These are phyloP conservation scores for Cladorrhinum sp. DNA, from an alignment of 2,329 filamentous ascomycete genomes.

Conservation along the genomic window DNA sequence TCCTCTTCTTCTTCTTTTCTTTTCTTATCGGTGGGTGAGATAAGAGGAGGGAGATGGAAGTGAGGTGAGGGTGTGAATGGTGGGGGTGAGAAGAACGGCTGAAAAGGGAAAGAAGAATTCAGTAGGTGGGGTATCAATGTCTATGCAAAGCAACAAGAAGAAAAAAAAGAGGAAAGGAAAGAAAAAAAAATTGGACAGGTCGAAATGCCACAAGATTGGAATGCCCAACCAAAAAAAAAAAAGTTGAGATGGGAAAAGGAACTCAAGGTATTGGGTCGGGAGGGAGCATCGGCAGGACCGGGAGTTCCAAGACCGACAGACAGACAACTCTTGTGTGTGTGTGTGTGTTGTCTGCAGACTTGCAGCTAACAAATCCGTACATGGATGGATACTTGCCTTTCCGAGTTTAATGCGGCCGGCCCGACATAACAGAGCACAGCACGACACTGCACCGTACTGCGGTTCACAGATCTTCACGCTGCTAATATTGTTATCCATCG, in stretches of 20 bases:
- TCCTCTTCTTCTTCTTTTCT: not conserved
- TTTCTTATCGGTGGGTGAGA: not conserved
- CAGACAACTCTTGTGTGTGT: too few relatives aligned
- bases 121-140: not conserved
- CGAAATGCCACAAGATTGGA: not conserved
- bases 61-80: not conserved
- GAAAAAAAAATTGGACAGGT: not conserved
- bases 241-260: not conserved
- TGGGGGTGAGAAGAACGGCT: not conserved
- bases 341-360: too few relatives aligned
- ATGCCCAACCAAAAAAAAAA: not conserved
- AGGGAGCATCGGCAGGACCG: not conserved
- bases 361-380: too few relatives aligned
- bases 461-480: too few relatives aligned
- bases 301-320: not conserved
- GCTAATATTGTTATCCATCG: too few relatives aligned
- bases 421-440: too few relatives aligned
- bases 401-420: too few relatives aligned
- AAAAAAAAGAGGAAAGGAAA: not conserved
- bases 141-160: not conserved
- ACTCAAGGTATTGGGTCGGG: not conserved
- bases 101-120: not conserved
- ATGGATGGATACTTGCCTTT: too few relatives aligned
- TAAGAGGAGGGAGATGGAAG: not conserved
- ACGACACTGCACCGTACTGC: not conserved